Evolutionary conservation across 148 eudicot species (phyloP), one percentile per base, ranked within the genome.

Genomic region (Camellia japonica): DNA sequence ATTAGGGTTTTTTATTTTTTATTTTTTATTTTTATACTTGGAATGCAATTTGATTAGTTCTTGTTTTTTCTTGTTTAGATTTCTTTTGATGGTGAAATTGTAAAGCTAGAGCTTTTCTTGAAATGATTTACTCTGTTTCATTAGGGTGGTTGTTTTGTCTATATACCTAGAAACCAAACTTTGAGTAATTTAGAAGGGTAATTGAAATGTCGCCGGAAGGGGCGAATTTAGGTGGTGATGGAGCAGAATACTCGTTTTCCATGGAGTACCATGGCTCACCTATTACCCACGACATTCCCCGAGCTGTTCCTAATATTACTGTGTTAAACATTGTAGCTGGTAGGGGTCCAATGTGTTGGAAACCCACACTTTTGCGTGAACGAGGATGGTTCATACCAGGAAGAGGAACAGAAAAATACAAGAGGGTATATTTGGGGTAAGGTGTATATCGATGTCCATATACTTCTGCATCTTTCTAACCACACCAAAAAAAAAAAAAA

Each of bases 281-380:
- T 59, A 85, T 96, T 63, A 77, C 85, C 30, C 85, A 72, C 19
- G 89, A 86, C 49, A 88, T 96, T 76, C 98, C 99, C n/a, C 86
- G 90, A 79, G 99, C 98, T 3, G 79, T 92, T 56, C 99, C 9
- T 63, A 49, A 73, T 51, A 63, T 65, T 74, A 51, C 74, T 62
- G 8, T 81, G 65, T 79, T 75, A 52, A 58, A 70, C 68, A 47
- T 71, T 87, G 77, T 87, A 96, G 99, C 86, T 96, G 83, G 93
- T 98, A 10, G 99, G 99, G 83, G 99, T 96, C 76, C 98, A 94
- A 74, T 96, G 99, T 86, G 99, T 97, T 78, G 99, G 99, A 18
- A 94, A 92, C 87, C 99, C 99, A 75, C 99, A 96, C 90, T 94
- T 96, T 87, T 96, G 98, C 98, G 94, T 94, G 88, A 96, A 96